Conservation (phyloP, 768 basidiomycete species). For the Boletus pseudo-olivaceus region DNA sequence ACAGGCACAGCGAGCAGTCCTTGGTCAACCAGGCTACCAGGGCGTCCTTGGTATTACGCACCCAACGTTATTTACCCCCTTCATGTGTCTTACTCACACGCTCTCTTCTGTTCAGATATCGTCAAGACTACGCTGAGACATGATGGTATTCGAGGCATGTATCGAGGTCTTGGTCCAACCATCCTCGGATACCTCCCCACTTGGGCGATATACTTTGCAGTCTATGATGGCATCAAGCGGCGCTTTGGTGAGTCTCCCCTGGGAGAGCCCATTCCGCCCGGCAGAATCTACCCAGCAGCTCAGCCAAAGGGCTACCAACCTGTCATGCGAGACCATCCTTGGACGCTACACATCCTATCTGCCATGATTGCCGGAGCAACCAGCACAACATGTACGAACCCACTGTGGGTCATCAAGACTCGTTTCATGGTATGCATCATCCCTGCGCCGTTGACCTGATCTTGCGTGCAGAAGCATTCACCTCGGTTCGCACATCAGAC, state of each 20-base stretch:
- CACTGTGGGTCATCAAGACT: constrained; percentile 98
- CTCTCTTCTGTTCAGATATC: constrained; percentile 40
- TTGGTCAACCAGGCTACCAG: constrained; percentile 69
- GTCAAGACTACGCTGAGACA: constrained; percentile 52
- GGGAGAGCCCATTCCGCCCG: constrained; percentile 33
- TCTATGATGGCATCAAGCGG: constrained; percentile 94
- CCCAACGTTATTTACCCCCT: constrained; percentile 3
- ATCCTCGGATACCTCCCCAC: constrained; percentile 96
- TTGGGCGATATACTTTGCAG: constrained; percentile 98
- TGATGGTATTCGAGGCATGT: constrained; percentile 84
- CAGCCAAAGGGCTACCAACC: constrained; percentile 87
- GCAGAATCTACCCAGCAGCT: constrained; percentile 73
- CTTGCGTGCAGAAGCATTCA: constrained; percentile 7
- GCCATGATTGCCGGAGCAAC: constrained; percentile 95
- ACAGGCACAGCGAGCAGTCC: constrained; percentile 82
- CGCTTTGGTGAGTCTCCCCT: constrained; percentile 67
- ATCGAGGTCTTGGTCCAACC: constrained; percentile 96
- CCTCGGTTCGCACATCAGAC: constrained; percentile 49
- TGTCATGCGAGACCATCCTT: constrained; percentile 73
- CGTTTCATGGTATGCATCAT: constrained; percentile 84
- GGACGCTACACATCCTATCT: constrained; percentile 86
- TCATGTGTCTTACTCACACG: constrained; percentile 16
- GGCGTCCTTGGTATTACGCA: constrained; percentile 61
- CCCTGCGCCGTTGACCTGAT: background rate
- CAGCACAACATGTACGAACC: constrained; percentile 92